These are phyloP conservation scores for Eragrostis curvula DNA, from an alignment of 176 grass and related monocot genomes.

Conservation along the genomic window DNA sequence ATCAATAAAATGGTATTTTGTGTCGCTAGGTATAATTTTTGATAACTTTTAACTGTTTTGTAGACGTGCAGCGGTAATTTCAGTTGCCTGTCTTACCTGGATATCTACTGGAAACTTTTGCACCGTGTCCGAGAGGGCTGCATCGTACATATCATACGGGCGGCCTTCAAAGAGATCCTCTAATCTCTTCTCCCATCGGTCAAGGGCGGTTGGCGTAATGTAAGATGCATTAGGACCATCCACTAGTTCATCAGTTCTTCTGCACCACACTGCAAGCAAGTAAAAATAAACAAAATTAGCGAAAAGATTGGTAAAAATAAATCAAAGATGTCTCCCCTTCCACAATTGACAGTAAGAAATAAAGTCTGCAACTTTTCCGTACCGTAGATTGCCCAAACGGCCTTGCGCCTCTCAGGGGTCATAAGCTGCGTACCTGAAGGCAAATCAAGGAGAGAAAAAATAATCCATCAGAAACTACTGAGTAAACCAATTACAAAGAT, in stretches of 20 bases:
- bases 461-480: not conserved
- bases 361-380: not conserved
- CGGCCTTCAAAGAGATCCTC: slow-evolving; percentile 81
- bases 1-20: not conserved
- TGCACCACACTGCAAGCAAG: slow-evolving; percentile 85
- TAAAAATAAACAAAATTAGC: not conserved
- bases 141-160: slow-evolving; percentile 91
- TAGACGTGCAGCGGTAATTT: not conserved
- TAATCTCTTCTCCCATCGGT: slow-evolving; percentile 83
- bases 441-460: not conserved
- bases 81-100: slow-evolving; percentile 53
- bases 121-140: slow-evolving; percentile 74
- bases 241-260: slow-evolving; percentile 96
- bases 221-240: slow-evolving; percentile 94
- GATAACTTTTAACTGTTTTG: not conserved
- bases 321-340: not conserved
- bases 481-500: not conserved
- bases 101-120: slow-evolving; percentile 86
- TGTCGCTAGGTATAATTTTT: not conserved
- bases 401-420: slow-evolving; percentile 86
- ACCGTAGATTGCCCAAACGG: slow-evolving; percentile 98
- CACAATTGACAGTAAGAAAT: not conserved
- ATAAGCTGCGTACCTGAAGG: slow-evolving; percentile 84
- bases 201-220: slow-evolving; percentile 83
- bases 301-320: not conserved